phyloP scores from a whole-genome alignment of 192 early-diverging fungal genomes.

The Coemansia sp. region DNA sequence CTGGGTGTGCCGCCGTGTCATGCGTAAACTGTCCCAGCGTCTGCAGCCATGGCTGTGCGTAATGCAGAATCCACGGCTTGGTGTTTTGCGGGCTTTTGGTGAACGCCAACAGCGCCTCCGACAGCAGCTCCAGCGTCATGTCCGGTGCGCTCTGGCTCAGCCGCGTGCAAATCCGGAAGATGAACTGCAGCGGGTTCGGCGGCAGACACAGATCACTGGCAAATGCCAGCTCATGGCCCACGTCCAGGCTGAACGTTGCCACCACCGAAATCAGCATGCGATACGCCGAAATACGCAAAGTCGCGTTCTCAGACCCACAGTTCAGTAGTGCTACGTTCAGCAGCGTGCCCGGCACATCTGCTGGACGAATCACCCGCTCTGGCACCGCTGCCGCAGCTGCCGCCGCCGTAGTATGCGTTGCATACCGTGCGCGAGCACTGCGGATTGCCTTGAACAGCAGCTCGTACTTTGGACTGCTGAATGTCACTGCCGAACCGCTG shows the following conservation, averaged over 20 bases:
- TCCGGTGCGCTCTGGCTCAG: constrained; percentile 72
- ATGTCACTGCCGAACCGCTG: constrained; percentile 61
- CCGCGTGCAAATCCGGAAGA: constrained; percentile 76
- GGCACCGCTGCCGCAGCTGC: constrained; percentile 54
- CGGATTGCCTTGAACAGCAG: constrained; percentile 67
- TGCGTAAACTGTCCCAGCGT: constrained; percentile 69
- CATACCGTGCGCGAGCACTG: constrained; percentile 68
- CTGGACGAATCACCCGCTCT: constrained; percentile 77
- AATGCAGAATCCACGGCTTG: constrained; percentile 81
- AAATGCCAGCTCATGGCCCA: constrained; percentile 74
- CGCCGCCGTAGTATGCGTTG: constrained; percentile 40
- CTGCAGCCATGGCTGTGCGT: constrained; percentile 85
- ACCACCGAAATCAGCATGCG: constrained; percentile 85
- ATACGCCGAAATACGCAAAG: constrained; percentile 81
- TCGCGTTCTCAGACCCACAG: constrained; percentile 78
- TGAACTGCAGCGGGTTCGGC: constrained; percentile 82
- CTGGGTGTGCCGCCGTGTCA: constrained; percentile 36
- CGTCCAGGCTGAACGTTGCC: constrained; percentile 78
- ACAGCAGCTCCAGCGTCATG: constrained; percentile 87
- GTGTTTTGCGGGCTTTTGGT: constrained; percentile 68
- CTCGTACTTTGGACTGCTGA: constrained; percentile 75
- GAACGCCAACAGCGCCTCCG: constrained; percentile 82
- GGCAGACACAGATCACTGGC: constrained; percentile 86
- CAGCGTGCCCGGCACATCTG: constrained; percentile 87
- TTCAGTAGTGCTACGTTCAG: constrained; percentile 92